Evolutionary conservation across 441 rosid genomes (phyloP).

Genomic region (Francoa sonchifolia): DNA sequence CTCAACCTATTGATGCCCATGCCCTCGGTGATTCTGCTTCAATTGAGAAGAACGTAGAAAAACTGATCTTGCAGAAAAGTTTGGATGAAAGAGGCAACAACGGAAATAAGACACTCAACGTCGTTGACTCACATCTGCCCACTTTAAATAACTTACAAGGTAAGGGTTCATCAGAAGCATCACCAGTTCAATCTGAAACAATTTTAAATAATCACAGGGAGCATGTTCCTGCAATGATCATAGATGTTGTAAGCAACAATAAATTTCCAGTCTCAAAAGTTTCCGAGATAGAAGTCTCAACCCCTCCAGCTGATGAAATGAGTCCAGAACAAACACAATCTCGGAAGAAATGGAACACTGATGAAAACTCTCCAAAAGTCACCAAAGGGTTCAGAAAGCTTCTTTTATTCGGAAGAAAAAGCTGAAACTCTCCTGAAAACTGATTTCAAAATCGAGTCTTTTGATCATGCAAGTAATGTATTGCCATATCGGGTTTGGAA

Average conservation of each 20-base stretch:
- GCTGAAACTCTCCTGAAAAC: conserved; percentile 11
- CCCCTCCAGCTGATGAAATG: conserved; percentile 40
- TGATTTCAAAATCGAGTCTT: conserved; percentile 12
- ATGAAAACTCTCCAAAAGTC: conserved; percentile 61
- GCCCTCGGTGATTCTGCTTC: conserved; percentile 26
- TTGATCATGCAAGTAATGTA: neutral
- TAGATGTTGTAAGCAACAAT: conserved; percentile 12
- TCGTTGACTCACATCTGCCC: too few relatives aligned
- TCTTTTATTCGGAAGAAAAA: conserved; percentile 69
- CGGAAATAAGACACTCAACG: too few relatives aligned
- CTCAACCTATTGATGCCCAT: conserved; percentile 17
- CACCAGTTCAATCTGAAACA: conserved; percentile 20
- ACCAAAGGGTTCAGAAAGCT: conserved; percentile 81
- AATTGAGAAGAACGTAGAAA: conserved; percentile 22
- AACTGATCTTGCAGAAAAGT: conserved; percentile 11
- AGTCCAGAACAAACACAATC: conserved; percentile 31
- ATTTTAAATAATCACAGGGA: conserved; percentile 10
- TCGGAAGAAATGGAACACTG: conserved; percentile 84
- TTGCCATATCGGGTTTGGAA: conserved; percentile 3
- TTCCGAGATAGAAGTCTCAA: conserved; percentile 50
- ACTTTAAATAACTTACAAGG: conserved; percentile 9
- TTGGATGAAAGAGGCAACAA: conserved; percentile 16
- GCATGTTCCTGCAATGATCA: conserved; percentile 16
- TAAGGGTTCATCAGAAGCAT: conserved; percentile 18
- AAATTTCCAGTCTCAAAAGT: conserved; percentile 20